These are phyloP conservation scores for Rugonectria rugulosa DNA, from an alignment of 2,329 filamentous ascomycete genomes.

Conservation along the genomic window DNA sequence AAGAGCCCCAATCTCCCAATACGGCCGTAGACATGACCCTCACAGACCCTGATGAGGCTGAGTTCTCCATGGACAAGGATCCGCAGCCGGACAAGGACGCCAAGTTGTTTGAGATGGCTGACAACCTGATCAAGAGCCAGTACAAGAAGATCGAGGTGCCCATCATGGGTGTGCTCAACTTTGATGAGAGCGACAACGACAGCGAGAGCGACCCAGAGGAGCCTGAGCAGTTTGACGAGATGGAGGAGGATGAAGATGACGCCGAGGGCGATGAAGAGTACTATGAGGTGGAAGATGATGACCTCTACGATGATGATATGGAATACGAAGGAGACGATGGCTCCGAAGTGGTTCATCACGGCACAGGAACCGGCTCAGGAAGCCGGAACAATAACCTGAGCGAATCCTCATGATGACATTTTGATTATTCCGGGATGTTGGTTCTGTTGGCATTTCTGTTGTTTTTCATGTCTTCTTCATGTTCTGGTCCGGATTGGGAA, in stretches of 20 bases:
- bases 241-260: conserved; percentile 37
- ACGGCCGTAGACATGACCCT: conserved; percentile 35
- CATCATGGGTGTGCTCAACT: conserved; percentile 53
- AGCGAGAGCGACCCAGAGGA: conserved; percentile 45
- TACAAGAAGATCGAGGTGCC: conserved; percentile 55
- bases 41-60: conserved; percentile 48
- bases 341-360: conserved; percentile 39
- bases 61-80: conserved; percentile 52
- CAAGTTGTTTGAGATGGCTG: conserved; percentile 53
- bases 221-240: conserved; percentile 37
- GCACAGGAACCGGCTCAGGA: conserved; percentile 39
- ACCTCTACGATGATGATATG: conserved; percentile 34
- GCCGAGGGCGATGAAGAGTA: conserved; percentile 37
- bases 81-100: conserved; percentile 50
- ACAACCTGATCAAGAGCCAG: conserved; percentile 57
- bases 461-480: background rate
- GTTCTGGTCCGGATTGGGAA: conserved; percentile 12
- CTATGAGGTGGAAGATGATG: conserved; percentile 40
- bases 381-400: conserved; percentile 37
- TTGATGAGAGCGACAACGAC: conserved; percentile 54
- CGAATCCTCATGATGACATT: conserved; percentile 36
- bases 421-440: background rate
- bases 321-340: conserved; percentile 38
- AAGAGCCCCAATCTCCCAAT: conserved; percentile 44
- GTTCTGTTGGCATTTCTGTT: background rate